Evolutionary conservation across 2,329 filamentous ascomycete species (phyloP), one percentile per base, ranked within the genome.

Genomic region (Talaromyces sp.): DNA sequence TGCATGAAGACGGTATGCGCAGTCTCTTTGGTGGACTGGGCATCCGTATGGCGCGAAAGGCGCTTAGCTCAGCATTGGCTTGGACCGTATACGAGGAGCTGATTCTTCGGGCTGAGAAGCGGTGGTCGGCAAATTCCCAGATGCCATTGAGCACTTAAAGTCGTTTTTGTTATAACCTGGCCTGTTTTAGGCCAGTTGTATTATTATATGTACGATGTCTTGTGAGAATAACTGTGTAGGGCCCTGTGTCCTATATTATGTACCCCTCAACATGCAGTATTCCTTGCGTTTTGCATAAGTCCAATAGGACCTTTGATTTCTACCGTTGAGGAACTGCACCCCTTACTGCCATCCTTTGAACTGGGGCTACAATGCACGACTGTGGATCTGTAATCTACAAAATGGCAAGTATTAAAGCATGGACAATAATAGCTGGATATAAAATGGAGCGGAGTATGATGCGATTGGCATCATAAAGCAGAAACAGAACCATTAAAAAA

Each of bases 71-170:
- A 47, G 94, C 94, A n/a, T 80, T 97, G 62, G 93, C 93, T 7
- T 99, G 94, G 94, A 97, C 93, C 9, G 81, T 97, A 36, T 99
- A 99, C 68, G 94, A 99, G 76, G 93, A 97, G 72, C 74, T 97
- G 64, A 88, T 97, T 57, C 79, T 92, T 55, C 82, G 89, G 63
- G 88, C 88, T 1, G 85, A 86, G 70, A 75, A 64, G 43, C 63
- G 66, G 29, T 74, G 71, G 71, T 67, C 67, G 19, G 62, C 63
- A 27, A 63, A 68, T 24, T 56, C 58, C 29, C 57, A 66, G 40
- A 65, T 64, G 41, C 47, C 51, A 10, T 46, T 66, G 24, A 42
- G 40, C 27, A 44, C 41, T 20, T 44, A 27, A 44, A 7, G 4
- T 20, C 17, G 13, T 33, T 27, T n/a, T 9, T 9, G 24, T 27